phyloP scores from a whole-genome alignment of 1,284 basidiomycete species.

The Rhodotorula glutinis region DNA sequence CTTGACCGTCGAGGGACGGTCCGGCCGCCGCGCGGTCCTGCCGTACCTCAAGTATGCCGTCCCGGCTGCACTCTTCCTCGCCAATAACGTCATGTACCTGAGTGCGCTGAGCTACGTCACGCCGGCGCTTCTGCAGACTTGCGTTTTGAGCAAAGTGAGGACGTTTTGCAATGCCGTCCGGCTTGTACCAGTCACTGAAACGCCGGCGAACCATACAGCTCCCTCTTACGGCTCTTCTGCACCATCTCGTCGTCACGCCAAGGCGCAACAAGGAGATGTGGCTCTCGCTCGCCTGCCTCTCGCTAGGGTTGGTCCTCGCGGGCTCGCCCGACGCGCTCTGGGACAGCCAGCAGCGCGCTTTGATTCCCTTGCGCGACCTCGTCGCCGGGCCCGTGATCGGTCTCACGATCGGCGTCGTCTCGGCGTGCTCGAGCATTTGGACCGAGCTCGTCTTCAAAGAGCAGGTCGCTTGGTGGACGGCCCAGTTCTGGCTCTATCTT shows the following conservation, averaged over 20 bases:
- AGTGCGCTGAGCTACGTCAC: conserved; percentile 3
- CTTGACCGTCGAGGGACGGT: background rate
- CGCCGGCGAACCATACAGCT: background rate
- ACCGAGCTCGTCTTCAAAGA: conserved; percentile 16
- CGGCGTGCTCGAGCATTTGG: conserved; percentile 9
- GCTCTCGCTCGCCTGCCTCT: conserved; percentile 8
- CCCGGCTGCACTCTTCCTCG: conserved; percentile 8
- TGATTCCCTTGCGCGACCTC: background rate
- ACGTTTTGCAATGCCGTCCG: background rate
- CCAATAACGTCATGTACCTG: conserved; percentile 14
- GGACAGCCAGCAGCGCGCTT: background rate
- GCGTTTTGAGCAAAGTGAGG: conserved; percentile 11
- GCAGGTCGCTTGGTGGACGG: conserved; percentile 15
- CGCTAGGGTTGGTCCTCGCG: conserved; percentile 7
- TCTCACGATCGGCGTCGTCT: conserved; percentile 8
- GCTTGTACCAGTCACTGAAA: no score
- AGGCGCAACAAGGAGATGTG: conserved; percentile 6
- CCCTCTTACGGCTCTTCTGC: conserved; percentile 10
- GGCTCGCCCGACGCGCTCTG: conserved; percentile 8
- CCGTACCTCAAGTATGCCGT: conserved; percentile 10
- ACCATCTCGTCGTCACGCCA: conserved; percentile 6
- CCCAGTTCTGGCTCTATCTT: conserved; percentile 10
- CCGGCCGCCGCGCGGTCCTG: background rate
- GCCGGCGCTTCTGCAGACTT: conserved; percentile 11
- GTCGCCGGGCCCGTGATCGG: conserved; percentile 6